A percentile compares a stretch with the other conserved stretches of the same genome.
phyloP scores from a whole-genome alignment of 192 early-diverging fungal species.

The Podila minutissima region DNA sequence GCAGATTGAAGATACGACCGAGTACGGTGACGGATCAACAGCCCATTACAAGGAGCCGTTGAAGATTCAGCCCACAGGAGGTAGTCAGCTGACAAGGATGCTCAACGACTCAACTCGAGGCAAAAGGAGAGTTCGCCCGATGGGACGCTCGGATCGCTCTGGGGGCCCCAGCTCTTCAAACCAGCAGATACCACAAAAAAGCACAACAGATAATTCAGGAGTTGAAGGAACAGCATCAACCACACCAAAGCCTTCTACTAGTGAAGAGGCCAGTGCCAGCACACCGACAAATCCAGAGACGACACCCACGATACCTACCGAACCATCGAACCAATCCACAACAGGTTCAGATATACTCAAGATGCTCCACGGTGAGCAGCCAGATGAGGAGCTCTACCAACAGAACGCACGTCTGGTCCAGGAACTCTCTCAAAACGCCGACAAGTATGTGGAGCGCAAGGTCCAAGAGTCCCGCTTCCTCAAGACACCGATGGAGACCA shows the following conservation, averaged over 20 bases:
- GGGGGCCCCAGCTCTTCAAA: no score
- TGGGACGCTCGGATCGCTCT: background rate
- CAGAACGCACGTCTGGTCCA: background rate
- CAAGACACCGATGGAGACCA: conserved; percentile 15
- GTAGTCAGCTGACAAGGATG: conserved; percentile 15
- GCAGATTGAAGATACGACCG: conserved; percentile 16
- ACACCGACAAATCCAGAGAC: no score
- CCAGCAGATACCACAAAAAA: no score
- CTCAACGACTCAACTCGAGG: conserved; percentile 13
- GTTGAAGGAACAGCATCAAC: no score
- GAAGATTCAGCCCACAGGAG: background rate
- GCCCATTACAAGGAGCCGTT: conserved; percentile 1
- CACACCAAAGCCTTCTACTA: no score
- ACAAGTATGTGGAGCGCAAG: background rate
- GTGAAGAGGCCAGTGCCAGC: no score
- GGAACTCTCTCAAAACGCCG: conserved; percentile 4
- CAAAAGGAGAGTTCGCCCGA: background rate
- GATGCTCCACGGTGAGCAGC: background rate
- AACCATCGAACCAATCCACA: background rate
- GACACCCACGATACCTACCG: no score
- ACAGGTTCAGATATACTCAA: background rate
- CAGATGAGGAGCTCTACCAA: background rate
- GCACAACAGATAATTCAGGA: no score
- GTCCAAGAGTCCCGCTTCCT: background rate
- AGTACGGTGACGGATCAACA: conserved; percentile 25